Percentiles rank a stretch among this genome's conserved stretches.
Evolutionary conservation across 2,329 filamentous ascomycete species (phyloP).

Genomic region (Aspergillus aculeatus): DNA sequence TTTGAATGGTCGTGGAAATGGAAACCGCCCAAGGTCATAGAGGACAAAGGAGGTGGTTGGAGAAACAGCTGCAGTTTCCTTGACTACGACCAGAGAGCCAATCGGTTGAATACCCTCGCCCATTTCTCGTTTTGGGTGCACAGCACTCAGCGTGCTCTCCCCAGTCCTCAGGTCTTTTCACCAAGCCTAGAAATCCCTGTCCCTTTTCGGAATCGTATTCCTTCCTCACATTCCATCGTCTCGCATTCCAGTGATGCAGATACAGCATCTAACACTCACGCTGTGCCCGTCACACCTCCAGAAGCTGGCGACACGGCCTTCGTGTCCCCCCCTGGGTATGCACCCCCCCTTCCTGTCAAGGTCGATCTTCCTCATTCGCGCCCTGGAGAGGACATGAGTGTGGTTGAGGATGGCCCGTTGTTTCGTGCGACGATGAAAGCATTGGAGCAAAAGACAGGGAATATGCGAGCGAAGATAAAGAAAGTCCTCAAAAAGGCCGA

Average conservation of each 20-base stretch:
- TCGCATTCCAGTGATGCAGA: conserved; percentile 76
- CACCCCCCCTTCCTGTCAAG: conserved; percentile 57
- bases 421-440: conserved; percentile 97
- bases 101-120: conserved; percentile 81
- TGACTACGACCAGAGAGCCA: conserved; percentile 92
- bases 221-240: conserved; percentile 83
- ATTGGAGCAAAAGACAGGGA: conserved; percentile 92
- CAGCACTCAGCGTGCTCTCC: conserved; percentile 52
- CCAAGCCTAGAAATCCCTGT: conserved; percentile 71
- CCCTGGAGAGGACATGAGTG: conserved; percentile 79
- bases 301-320: conserved; percentile 29
- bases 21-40: conserved; percentile 77
- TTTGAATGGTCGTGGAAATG: conserved; percentile 98
- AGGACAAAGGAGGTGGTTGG: conserved; percentile 89
- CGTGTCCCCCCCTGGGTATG: conserved; percentile 24
- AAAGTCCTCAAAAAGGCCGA: conserved; percentile 94
- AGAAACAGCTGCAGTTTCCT: conserved; percentile 96
- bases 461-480: conserved; percentile 92
- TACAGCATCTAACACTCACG: conserved; percentile 37
- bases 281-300: conserved; percentile 29
- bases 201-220: conserved; percentile 74
- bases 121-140: conserved; percentile 96
- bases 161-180: conserved; percentile 62
- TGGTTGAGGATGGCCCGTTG: conserved; percentile 86
- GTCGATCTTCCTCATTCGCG: conserved; percentile 85